Conservation (phyloP, 2,329 filamentous ascomycete genomes). For the Shiraia bambusicola region DNA sequence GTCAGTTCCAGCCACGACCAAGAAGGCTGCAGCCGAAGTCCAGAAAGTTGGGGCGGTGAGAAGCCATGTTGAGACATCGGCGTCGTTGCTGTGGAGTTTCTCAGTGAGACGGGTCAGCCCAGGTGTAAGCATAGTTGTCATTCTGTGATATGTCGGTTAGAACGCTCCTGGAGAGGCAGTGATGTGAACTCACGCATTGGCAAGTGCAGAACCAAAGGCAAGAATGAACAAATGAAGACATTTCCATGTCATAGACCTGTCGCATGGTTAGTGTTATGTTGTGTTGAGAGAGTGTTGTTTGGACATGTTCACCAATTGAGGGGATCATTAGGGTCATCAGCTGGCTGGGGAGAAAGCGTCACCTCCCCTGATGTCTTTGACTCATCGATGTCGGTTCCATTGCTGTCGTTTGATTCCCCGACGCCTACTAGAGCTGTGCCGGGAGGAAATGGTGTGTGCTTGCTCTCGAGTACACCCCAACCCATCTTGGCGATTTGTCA, state of each 20-base stretch:
- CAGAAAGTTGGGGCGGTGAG: constrained; percentile 16
- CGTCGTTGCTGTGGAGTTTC: constrained; percentile 10
- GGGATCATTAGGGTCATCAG: constrained; percentile 12
- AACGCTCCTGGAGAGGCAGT: neutral
- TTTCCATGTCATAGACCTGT: constrained; percentile 9
- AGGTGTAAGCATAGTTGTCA: constrained; percentile 14
- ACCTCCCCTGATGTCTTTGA: constrained; percentile 6
- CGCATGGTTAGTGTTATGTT: neutral
- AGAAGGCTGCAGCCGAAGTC: constrained; percentile 14
- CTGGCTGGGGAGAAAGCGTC: constrained; percentile 7
- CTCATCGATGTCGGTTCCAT: constrained; percentile 6
- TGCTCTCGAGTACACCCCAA: constrained; percentile 15
- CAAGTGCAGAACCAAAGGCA: constrained; percentile 14
- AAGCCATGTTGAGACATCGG: constrained; percentile 13
- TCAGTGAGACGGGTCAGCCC: constrained; percentile 11
- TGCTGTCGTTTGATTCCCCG: constrained; percentile 5
- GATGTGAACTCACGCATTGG: constrained; percentile 11
- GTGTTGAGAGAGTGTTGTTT: no score
- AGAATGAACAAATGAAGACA: constrained; percentile 10
- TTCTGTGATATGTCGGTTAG: constrained; percentile 5
- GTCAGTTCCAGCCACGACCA: constrained; percentile 12
- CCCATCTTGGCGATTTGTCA: constrained; percentile 7
- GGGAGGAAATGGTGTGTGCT: constrained; percentile 6
- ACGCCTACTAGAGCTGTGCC: constrained; percentile 10
- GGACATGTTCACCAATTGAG: constrained; percentile 11